Evolutionary conservation across 176 grass and related monocot species (phyloP).

Genomic region (Microstegium vimineum): DNA sequence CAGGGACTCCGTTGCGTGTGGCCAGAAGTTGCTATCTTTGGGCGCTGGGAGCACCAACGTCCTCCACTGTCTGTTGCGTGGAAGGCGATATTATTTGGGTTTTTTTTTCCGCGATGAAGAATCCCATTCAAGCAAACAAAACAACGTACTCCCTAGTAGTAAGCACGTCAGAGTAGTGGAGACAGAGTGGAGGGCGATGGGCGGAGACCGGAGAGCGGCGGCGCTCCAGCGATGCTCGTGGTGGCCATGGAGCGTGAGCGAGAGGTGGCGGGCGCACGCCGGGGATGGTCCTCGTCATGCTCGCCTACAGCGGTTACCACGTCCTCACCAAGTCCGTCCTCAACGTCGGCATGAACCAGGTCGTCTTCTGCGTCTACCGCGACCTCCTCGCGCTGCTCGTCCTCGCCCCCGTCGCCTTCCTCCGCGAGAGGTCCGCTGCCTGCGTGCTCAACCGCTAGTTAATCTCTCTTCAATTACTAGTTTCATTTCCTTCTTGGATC

Average conservation of each 20-base stretch:
- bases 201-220: neutral
- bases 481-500: neutral
- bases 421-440: constrained; percentile 41
- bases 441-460: too few species aligned
- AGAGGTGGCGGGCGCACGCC: constrained; percentile 64
- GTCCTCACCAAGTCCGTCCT: constrained; percentile 98
- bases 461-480: too few species aligned
- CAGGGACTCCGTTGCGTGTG: neutral
- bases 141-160: neutral
- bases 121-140: too few species aligned
- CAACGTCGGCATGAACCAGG: constrained; percentile 93
- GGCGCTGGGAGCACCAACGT: too few species aligned
- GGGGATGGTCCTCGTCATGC: constrained; percentile 70
- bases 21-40: neutral
- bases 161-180: neutral
- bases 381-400: constrained; percentile 73
- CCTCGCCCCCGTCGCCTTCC: constrained; percentile 70
- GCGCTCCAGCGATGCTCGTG: neutral
- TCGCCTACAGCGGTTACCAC: constrained; percentile 85
- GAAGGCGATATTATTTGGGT: neutral
- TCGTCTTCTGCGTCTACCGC: constrained; percentile 97
- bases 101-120: neutral
- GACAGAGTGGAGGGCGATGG: neutral
- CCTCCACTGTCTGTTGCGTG: too few species aligned
- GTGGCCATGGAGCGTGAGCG: neutral